These are phyloP conservation scores for Starmerella vaccinii DNA, from an alignment of 805 yeast genomes.

Conservation along the genomic window DNA sequence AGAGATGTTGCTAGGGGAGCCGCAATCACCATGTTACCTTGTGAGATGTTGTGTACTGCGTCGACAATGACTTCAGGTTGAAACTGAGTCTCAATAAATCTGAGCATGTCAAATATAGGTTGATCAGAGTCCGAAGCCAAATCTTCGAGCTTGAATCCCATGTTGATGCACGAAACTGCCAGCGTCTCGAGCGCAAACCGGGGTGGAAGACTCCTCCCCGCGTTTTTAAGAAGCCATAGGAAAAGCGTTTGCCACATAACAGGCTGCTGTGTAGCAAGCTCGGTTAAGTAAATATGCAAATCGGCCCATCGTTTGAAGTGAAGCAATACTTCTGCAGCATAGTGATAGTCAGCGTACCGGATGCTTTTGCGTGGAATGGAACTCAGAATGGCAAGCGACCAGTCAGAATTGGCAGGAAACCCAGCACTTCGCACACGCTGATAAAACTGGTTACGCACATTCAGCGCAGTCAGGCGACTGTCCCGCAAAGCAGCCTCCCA, in stretches of 20 bases:
- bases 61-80: not conserved
- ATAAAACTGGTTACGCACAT: constrained; percentile 5
- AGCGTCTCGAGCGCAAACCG: not conserved
- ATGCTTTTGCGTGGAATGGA: constrained; percentile 9
- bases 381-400: constrained; percentile 9
- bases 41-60: not conserved
- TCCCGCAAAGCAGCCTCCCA: constrained; percentile 3
- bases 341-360: constrained; percentile 18
- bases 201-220: not conserved
- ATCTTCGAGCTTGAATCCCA: not conserved
- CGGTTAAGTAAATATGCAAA: constrained; percentile 5
- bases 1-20: constrained; percentile 12
- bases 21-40: constrained; percentile 1
- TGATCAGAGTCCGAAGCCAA: not conserved
- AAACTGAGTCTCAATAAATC: not conserved
- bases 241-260: constrained; percentile 14
- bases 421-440: not conserved
- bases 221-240: not conserved
- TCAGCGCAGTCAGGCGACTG: not conserved
- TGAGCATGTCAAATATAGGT: constrained; percentile 8
- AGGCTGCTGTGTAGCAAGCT: constrained; percentile 13
- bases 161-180: not conserved
- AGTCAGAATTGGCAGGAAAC: not conserved
- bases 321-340: constrained; percentile 13
- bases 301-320: constrained; percentile 1